A percentile compares a stretch with the other conserved stretches of the same genome.
phyloP scores from a whole-genome alignment of 2,329 filamentous ascomycete genomes.

The Pyricularia sp. region DNA sequence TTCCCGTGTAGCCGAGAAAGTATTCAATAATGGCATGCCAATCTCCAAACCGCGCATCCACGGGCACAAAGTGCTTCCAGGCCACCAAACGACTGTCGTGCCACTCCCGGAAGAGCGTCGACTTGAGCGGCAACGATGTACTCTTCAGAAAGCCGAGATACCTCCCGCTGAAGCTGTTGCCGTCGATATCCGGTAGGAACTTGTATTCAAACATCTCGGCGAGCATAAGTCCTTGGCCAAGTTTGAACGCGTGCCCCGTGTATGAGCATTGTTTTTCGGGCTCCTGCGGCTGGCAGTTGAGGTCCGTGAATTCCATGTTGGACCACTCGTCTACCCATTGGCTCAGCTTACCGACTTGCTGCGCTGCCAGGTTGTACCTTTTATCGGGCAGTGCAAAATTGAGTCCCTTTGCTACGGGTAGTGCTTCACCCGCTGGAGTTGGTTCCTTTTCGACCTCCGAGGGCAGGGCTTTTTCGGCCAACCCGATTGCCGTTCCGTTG shows the following conservation, averaged over 20 bases:
- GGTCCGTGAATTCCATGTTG: slow-evolving; percentile 43
- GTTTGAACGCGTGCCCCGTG: slow-evolving; percentile 34
- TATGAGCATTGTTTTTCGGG: slow-evolving; percentile 31
- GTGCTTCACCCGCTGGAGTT: background rate
- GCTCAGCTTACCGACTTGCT: slow-evolving; percentile 32
- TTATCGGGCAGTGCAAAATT: slow-evolving; percentile 45
- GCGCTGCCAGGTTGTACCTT: slow-evolving; percentile 37
- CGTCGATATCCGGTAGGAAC: slow-evolving; percentile 69
- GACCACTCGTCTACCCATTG: slow-evolving; percentile 40
- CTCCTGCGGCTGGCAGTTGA: slow-evolving; percentile 36
- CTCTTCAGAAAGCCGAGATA: slow-evolving; percentile 62
- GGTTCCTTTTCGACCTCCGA: background rate
- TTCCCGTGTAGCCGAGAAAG: slow-evolving; percentile 50
- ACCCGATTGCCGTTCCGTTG: slow-evolving; percentile 50
- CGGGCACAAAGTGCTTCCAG: slow-evolving; percentile 75
- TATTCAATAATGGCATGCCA: slow-evolving; percentile 67
- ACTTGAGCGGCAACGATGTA: slow-evolving; percentile 65
- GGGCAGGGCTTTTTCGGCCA: slow-evolving; percentile 33
- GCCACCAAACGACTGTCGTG: slow-evolving; percentile 64
- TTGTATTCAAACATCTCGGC: slow-evolving; percentile 52
- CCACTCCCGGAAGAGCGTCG: slow-evolving; percentile 73
- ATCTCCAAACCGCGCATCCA: slow-evolving; percentile 66
- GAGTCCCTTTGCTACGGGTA: background rate
- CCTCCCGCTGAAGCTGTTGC: slow-evolving; percentile 60
- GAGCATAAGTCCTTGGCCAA: slow-evolving; percentile 30